Percentiles rank a stretch among this genome's conserved stretches.
phyloP scores from a whole-genome alignment of 768 basidiomycete species.

The Boletus rufocinnamomeus region DNA sequence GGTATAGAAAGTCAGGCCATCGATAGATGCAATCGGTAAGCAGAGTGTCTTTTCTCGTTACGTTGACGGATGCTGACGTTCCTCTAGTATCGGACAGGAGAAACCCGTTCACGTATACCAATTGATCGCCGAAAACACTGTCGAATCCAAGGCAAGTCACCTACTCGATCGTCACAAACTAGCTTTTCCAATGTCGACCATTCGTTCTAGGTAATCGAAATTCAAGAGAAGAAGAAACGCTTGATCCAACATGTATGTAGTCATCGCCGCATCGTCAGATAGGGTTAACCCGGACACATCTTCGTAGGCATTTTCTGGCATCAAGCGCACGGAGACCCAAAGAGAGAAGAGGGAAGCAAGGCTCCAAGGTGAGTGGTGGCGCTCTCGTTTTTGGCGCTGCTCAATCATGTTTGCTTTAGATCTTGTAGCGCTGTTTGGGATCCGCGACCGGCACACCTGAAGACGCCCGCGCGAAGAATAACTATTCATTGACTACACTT shows the following conservation, averaged over 20 bases:
- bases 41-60: neutral
- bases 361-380: constrained; percentile 59
- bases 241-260: constrained; percentile 68
- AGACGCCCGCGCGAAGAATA: neutral
- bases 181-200: neutral
- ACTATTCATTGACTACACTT: neutral
- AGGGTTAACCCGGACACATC: neutral
- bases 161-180: neutral
- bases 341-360: constrained; percentile 79
- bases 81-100: constrained; percentile 69
- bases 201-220: constrained; percentile 65
- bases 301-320: constrained; percentile 80
- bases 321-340: constrained; percentile 71
- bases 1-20: constrained; percentile 86
- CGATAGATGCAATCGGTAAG: constrained; percentile 71
- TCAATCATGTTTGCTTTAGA: constrained; percentile 39
- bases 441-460: constrained; percentile 29
- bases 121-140: constrained; percentile 85
- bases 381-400: neutral
- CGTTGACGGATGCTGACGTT: constrained; percentile 6
- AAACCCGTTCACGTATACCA: constrained; percentile 87
- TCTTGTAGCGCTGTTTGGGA: constrained; percentile 58
- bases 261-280: neutral
- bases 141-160: constrained; percentile 75
- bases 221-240: constrained; percentile 82